Base-by-base conservation (phyloP, 2,329 filamentous ascomycete genomes). In the Sclerotinia spermophila region DNA sequence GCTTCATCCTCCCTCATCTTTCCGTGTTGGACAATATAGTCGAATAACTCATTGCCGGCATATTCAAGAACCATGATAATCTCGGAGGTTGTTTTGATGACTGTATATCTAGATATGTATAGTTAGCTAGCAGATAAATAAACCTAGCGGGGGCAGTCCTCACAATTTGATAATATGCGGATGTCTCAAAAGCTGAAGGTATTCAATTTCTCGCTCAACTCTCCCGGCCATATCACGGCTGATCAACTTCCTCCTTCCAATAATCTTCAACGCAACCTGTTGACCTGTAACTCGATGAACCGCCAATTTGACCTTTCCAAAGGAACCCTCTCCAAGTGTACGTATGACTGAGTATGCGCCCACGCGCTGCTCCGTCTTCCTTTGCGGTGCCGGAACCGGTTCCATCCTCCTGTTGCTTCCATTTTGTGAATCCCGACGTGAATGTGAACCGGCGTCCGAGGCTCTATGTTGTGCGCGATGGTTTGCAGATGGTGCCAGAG, bases 1-100 rank as follows among this genome's bases (percentile, higher is more conserved):
- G 96, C 96, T 80, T 96, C 92, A 72, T 90, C 87, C 81, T 99
- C 96, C 76, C 91, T 89, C 86, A 98, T 93, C 79, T 92, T 90
- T 69, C 96, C 96, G 79, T 97, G 90, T 79, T 94, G 91, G 71
- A 99, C 96, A 73, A 99, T 96, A 82, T 98, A 98, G 82, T 99
- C 95, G 82, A 99, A 99, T 72, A 99, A 86, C 82, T 99, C 96
- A 72, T 93, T 93, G 73, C 96, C 96, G 56, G 96, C 96, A 82
- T 97, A 99, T 82, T 99, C 96, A 76, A 99, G 88, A 64, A 99
- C 96, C 96, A 99, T 99, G 81, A 98, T 96, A 80, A 99, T 99
- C 80, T 99, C 96, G 73, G 87, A 89, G 35, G 90, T 89, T 10
- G 95, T 97, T 73, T 97, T 97, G 81, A 99, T 98, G 74, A 99